Base-by-base conservation (phyloP, 257 asterid genomes). In the Solanum commersonii region DNA sequence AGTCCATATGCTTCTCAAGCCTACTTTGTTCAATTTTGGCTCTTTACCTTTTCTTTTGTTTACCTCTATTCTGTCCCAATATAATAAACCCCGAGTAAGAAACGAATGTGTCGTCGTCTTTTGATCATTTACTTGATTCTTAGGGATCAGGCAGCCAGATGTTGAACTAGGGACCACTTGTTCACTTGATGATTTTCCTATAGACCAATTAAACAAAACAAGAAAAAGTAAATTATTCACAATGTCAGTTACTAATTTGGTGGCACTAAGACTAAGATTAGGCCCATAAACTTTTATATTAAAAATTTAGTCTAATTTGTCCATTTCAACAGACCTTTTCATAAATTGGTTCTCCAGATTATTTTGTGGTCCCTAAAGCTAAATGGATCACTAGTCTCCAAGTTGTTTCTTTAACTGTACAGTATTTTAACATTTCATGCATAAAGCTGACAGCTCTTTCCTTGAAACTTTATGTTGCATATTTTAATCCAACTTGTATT, bases 111-210 rank as follows among this genome's bases (percentile, higher is more conserved):
- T 81, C 68, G 35, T 46, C 29, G 40, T 65, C 81, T 63, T 72
- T 25, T 42, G 25, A 63, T 68, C 81, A 37, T 84, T 65, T 60
- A 34, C 63, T 85, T 85, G 63, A 37, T 84, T 37, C 87, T 85
- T 67, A 3, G 81, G 81, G 42, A 46, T 46, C 38, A 81, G 85
- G 42, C 68, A 74, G 29, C 84, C 88, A 89, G 81, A 86, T 87
- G 37, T 60, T 73, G 84, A 90, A 78, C 88, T 86, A 89, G 93
- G 95, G 96, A 93, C 95, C 95, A 94, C 95, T 88, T 85, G 81
- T 91, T 89, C 92, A 88, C 91, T 91, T 88, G 67, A 83, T 70
- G 87, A 31, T 59, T 92, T 42, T 67, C 84, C 70, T 76, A 89
- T 65, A 60, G 87, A 16, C 37, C 74, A 70, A 52, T 70, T 74